A percentile compares a stretch with the other conserved stretches of the same genome.
phyloP scores from a whole-genome alignment of 2,329 filamentous ascomycete genomes.

The Teratosphaeria gauchensis region DNA sequence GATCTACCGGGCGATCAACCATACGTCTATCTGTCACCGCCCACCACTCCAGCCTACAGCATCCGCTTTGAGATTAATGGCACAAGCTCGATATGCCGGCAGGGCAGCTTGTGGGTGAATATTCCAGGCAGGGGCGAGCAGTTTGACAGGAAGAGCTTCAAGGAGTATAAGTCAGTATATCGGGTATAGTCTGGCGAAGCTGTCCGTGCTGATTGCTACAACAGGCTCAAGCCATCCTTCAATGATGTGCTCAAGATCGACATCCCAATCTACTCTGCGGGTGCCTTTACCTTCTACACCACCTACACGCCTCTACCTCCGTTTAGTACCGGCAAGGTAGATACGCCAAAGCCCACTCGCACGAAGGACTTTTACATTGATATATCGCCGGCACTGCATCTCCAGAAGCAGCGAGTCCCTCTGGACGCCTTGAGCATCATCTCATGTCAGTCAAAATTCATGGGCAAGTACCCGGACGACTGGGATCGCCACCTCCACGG shows the following conservation, averaged over 20 bases:
- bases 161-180: slow-evolving; percentile 70
- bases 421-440: slow-evolving; percentile 83
- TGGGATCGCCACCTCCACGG: slow-evolving; percentile 85
- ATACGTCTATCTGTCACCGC: slow-evolving; percentile 84
- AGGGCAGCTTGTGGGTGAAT: slow-evolving; percentile 95
- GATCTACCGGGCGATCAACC: slow-evolving; percentile 62
- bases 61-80: slow-evolving; percentile 88
- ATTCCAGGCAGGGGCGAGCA: slow-evolving; percentile 66
- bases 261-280: slow-evolving; percentile 69
- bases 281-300: slow-evolving; percentile 89
- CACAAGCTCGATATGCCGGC: slow-evolving; percentile 86
- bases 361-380: slow-evolving; percentile 86
- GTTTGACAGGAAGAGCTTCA: slow-evolving; percentile 71
- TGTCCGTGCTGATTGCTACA: slow-evolving; percentile 10
- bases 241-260: slow-evolving; percentile 85
- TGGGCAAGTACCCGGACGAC: slow-evolving; percentile 81
- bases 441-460: slow-evolving; percentile 94
- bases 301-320: slow-evolving; percentile 82
- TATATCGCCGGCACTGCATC: slow-evolving; percentile 69
- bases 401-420: slow-evolving; percentile 66
- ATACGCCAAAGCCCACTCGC: slow-evolving; percentile 40
- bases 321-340: slow-evolving; percentile 50
- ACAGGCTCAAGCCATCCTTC: slow-evolving; percentile 81
- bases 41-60: slow-evolving; percentile 60
- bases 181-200: neutral